phyloP scores from a whole-genome alignment of 148 eudicot genomes.

The Rhododendron griersonianum region DNA sequence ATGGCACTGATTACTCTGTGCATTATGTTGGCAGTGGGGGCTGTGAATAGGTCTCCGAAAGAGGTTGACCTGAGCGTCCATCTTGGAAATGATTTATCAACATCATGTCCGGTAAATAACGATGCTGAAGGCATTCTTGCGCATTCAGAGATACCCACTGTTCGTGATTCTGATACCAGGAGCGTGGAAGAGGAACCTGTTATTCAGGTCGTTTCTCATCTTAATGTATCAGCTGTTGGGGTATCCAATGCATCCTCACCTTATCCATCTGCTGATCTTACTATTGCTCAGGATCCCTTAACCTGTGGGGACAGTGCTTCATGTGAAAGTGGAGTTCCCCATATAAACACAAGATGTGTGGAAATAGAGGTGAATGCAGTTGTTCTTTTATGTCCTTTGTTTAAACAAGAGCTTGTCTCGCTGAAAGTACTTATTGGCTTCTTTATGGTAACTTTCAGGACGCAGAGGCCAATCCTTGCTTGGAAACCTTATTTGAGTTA shows the following conservation, averaged over 20 bases:
- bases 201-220: conserved; percentile 19
- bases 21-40: not conserved
- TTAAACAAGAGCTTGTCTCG: conserved; percentile 8
- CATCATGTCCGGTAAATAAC: conserved; percentile 8
- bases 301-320: conserved; percentile 20
- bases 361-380: conserved; percentile 22
- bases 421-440: not conserved
- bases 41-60: not conserved
- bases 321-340: conserved; percentile 11
- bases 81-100: not conserved
- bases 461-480: conserved; percentile 32
- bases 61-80: not conserved
- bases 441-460: conserved; percentile 36
- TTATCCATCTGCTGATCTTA: conserved; percentile 10
- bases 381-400: not conserved
- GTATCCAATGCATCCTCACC: conserved; percentile 14
- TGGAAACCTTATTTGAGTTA: conserved; percentile 33
- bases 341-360: conserved; percentile 9
- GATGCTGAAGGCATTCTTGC: conserved; percentile 12
- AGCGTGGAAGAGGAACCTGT: conserved; percentile 16
- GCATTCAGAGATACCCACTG: conserved; percentile 21
- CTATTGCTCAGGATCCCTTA: conserved; percentile 17
- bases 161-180: conserved; percentile 17
- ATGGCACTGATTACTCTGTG: not conserved
- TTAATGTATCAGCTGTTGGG: conserved; percentile 17